Evolutionary conservation across 257 asterid species (phyloP).

Genomic region (Phtheirospermum japonicum): DNA sequence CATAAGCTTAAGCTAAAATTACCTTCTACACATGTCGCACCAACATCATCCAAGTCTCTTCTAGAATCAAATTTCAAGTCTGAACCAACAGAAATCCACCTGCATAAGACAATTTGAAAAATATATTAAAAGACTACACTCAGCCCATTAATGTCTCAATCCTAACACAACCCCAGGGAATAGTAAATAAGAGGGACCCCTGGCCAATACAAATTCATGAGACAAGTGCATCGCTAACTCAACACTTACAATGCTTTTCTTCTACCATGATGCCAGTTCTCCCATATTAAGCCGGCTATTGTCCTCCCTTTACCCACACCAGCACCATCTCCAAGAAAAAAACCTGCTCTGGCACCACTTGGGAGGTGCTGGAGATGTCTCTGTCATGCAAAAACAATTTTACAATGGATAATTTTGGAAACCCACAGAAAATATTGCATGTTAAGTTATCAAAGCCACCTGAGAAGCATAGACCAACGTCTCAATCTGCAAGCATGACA

Average conservation of each 20-base stretch:
- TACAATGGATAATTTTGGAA: constrained; percentile 24
- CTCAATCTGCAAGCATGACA: constrained; percentile 97
- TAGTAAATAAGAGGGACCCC: constrained; percentile 16
- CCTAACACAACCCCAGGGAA: constrained; percentile 21
- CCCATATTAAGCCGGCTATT: constrained; percentile 97
- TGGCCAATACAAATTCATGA: constrained; percentile 22
- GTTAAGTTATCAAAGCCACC: constrained; percentile 48
- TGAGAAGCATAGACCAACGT: constrained; percentile 94
- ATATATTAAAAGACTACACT: constrained; percentile 22
- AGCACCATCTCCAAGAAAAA: constrained; percentile 99
- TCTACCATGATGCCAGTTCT: constrained; percentile 91
- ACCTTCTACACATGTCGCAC: constrained; percentile 85
- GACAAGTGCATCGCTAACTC: constrained; percentile 18
- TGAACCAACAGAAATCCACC: constrained; percentile 99
- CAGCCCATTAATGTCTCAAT: background rate
- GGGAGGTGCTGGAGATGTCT: constrained; percentile 95
- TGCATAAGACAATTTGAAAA: constrained; percentile 38
- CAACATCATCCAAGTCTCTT: constrained; percentile 94
- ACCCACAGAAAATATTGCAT: constrained; percentile 18
- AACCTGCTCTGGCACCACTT: constrained; percentile 86
- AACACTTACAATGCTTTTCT: constrained; percentile 81
- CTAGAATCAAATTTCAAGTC: constrained; percentile 94
- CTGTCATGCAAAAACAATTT: constrained; percentile 43
- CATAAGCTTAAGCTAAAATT: constrained; percentile 23
- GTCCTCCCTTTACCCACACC: constrained; percentile 99